These are phyloP conservation scores for Fusarium protoensiforme DNA, from an alignment of 2,329 filamentous ascomycete species.

Conservation along the genomic window DNA sequence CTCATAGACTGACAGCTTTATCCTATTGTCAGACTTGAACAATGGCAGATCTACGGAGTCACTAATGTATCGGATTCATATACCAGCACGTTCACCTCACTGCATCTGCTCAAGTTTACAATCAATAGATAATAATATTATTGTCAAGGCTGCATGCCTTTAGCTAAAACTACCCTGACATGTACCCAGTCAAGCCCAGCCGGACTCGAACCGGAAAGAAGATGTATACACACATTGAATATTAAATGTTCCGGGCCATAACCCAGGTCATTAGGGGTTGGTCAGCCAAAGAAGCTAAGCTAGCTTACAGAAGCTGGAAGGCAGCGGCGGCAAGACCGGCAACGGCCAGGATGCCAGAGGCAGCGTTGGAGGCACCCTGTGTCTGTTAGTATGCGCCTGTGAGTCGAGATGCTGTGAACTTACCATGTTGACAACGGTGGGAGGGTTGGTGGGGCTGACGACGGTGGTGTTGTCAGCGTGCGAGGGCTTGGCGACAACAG, in stretches of 20 bases:
- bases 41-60: background rate
- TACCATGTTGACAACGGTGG: background rate
- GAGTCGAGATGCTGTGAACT: background rate
- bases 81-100: too few relatives aligned
- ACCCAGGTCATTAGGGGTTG: conserved; percentile 1
- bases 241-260: background rate
- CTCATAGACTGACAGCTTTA: background rate
- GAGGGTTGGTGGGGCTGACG: background rate
- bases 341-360: background rate
- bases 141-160: background rate
- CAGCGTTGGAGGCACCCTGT: background rate
- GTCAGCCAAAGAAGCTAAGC: background rate
- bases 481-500: background rate
- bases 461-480: background rate
- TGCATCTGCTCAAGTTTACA: background rate
- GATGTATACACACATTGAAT: background rate
- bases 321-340: background rate
- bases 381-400: background rate
- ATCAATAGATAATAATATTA: background rate
- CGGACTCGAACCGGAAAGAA: background rate
- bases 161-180: background rate
- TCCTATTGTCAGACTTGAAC: background rate
- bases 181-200: background rate
- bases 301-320: conserved; percentile 9
- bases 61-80: too few relatives aligned